Evolutionary conservation across 2,329 filamentous ascomycete species (phyloP).

Genomic region (Penicillium polonicum): DNA sequence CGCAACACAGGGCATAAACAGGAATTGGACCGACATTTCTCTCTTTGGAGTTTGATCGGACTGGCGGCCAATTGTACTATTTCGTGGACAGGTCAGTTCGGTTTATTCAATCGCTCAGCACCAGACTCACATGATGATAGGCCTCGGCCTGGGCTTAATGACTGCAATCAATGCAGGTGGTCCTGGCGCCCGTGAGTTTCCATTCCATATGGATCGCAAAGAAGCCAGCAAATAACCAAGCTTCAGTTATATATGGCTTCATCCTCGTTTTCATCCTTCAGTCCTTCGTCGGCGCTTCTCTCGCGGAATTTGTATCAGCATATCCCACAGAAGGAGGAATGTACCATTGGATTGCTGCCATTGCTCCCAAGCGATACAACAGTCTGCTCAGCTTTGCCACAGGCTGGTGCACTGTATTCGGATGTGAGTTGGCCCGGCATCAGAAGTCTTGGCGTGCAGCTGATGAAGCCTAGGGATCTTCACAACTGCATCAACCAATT

Average conservation of each 20-base stretch:
- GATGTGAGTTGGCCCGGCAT: slow-evolving; percentile 26
- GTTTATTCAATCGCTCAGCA: not conserved
- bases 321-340: slow-evolving; percentile 53
- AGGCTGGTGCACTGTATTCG: slow-evolving; percentile 47
- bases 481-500: slow-evolving; percentile 47
- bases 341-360: slow-evolving; percentile 54
- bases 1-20: slow-evolving; percentile 46
- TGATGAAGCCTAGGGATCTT: slow-evolving; percentile 42
- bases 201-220: not conserved
- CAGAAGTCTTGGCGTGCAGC: not conserved
- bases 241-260: slow-evolving; percentile 52
- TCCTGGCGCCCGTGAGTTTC: slow-evolving; percentile 40
- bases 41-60: slow-evolving; percentile 49
- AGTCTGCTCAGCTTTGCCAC: slow-evolving; percentile 48
- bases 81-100: slow-evolving; percentile 46
- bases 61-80: slow-evolving; percentile 53
- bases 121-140: slow-evolving; percentile 6
- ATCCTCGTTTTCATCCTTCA: slow-evolving; percentile 50
- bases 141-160: slow-evolving; percentile 46
- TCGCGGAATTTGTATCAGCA: slow-evolving; percentile 51
- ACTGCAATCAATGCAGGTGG: slow-evolving; percentile 52
- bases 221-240: slow-evolving; percentile 13
- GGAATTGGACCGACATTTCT: slow-evolving; percentile 51
- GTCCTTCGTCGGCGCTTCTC: slow-evolving; percentile 47
- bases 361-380: slow-evolving; percentile 44